Conservation (phyloP, 768 basidiomycete species). For the Agaricus bisporus region DNA sequence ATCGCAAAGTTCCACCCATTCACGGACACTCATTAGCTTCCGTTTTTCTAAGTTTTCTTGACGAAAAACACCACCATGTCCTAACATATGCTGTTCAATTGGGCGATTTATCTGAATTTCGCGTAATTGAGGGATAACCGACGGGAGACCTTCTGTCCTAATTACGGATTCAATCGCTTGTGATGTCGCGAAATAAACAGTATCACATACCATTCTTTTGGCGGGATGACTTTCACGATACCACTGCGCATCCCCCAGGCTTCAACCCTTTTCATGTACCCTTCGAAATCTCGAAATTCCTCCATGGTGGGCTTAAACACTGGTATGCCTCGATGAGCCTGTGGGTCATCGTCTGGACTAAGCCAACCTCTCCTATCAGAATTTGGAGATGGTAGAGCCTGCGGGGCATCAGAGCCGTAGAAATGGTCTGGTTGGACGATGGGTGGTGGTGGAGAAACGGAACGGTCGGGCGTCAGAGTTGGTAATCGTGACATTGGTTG, state of each 20-base stretch:
- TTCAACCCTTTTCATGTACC: constrained; percentile 80
- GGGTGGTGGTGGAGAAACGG: constrained; percentile 47
- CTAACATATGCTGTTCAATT: constrained; percentile 91
- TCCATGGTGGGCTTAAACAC: constrained; percentile 94
- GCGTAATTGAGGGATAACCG: constrained; percentile 63
- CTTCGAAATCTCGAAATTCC: constrained; percentile 90
- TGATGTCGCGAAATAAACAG: constrained; percentile 12
- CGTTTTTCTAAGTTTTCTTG: constrained; percentile 90
- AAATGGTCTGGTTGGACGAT: constrained; percentile 77
- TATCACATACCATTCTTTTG: constrained; percentile 77
- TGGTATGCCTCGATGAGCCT: constrained; percentile 86
- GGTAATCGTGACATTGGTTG: constrained; percentile 30
- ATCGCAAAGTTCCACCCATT: constrained; percentile 77
- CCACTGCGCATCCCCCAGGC: constrained; percentile 89
- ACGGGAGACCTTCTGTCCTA: constrained; percentile 69
- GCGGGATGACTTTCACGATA: constrained; percentile 95
- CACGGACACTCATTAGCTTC: constrained; percentile 74
- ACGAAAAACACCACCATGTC: constrained; percentile 79
- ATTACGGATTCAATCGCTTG: constrained; percentile 20
- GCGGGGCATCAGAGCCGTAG: constrained; percentile 52
- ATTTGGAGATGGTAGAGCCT: constrained; percentile 51
- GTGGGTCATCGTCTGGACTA: constrained; percentile 73
- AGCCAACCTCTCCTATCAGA: constrained; percentile 63
- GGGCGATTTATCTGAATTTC: constrained; percentile 79
- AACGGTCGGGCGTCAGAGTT: constrained; percentile 42